Evolutionary conservation across 2,329 filamentous ascomycete species (phyloP), one percentile per base, ranked within the genome.

Genomic region (Alternaria tenuissima): DNA sequence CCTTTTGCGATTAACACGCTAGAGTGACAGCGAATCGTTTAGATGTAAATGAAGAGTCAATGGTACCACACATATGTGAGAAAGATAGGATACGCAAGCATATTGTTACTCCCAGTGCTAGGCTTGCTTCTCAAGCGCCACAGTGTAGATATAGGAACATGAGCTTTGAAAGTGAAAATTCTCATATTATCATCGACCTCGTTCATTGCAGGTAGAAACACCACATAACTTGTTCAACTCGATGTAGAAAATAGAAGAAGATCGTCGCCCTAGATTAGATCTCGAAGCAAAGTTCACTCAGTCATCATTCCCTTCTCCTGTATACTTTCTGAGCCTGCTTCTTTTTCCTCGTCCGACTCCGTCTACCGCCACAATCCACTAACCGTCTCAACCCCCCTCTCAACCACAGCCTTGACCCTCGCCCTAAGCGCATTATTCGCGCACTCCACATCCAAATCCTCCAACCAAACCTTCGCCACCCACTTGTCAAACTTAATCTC

Each of bases 381-480:
- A 16, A 94, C 92, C 26, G 93, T 91, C 82, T 97, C 94, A 3
- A 94, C 90, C 0, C 91, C 94, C 67, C 93, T 86, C 78, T 98
- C 94, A 11, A 97, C 91, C 8, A 99, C 93, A 1, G 92, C 93
- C 69, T 91, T 87, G 5, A 99, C 92, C 59, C 95, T 85, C 77
- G 96, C 94, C 47, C 89, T 89, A 73, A 97, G 87, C 18, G 92
- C 88, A 64, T 88, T 87, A 65, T 93, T 93, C 55, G 82, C 82
- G 77, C 93, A 96, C 79, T 98, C 95, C 5, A 99, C 91, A 69
- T 96, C 93, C 44, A 98, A 80, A 68, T 91, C 88, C 83, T 98
- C 95, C 39, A 99, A 82, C 94, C 94, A 98, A 7, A 99, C 90
- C 63, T 88, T 91, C 7, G 94, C 95, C 54, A 90, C 84, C 80